These are phyloP conservation scores for Colletotrichum viniferum DNA, from an alignment of 2,329 filamentous ascomycete genomes.

Conservation along the genomic window DNA sequence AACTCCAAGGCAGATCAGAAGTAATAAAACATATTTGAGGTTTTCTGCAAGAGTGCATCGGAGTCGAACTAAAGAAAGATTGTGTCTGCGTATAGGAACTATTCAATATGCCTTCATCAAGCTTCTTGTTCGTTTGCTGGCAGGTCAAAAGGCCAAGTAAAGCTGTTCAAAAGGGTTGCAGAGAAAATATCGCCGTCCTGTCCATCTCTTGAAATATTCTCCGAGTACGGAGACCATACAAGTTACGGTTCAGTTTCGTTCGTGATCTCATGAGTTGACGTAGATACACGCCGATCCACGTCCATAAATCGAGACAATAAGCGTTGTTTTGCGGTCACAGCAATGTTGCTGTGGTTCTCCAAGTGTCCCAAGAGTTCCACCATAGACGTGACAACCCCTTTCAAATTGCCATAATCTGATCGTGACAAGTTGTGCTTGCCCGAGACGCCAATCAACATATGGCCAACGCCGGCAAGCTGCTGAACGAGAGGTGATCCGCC, in stretches of 20 bases:
- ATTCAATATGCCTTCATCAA: rapidly evolving
- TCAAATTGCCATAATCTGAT: background rate
- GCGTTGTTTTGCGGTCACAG: background rate
- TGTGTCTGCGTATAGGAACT: background rate
- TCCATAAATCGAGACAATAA: background rate
- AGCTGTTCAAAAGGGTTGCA: background rate
- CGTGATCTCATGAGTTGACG: background rate
- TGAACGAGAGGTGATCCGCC: background rate
- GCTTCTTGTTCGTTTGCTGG: background rate
- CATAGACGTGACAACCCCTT: background rate
- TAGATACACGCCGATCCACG: background rate
- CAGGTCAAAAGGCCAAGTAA: background rate
- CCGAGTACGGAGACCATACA: background rate
- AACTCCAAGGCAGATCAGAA: background rate
- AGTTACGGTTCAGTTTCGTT: background rate
- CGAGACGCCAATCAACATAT: background rate
- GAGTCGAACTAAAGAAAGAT: rapidly evolving
- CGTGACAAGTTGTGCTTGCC: background rate
- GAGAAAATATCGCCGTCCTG: background rate
- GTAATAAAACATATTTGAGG: rapidly evolving
- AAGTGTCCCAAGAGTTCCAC: background rate
- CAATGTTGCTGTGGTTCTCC: background rate
- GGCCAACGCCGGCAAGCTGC: constrained; percentile 1
- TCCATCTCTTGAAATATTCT: rapidly evolving
- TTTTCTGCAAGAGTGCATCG: rapidly evolving